Conservation (phyloP, 2,329 filamentous ascomycete species). For the Metarhizium brunneum region DNA sequence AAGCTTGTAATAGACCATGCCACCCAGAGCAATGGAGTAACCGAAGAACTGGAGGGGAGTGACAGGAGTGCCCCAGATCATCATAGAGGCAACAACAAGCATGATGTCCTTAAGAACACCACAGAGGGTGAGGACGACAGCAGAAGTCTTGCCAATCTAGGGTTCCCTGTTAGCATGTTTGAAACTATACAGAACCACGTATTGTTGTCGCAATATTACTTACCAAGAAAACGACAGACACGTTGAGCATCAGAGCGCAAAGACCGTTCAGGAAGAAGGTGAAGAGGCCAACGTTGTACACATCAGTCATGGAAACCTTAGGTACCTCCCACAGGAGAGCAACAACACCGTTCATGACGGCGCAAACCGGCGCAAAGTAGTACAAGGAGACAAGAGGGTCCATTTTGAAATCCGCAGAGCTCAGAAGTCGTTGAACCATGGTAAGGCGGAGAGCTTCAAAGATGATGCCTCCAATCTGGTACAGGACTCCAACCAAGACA, state of each 20-base stretch:
- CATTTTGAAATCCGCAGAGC: slow-evolving; percentile 83
- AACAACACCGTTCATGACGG: slow-evolving; percentile 68
- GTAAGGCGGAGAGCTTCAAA: slow-evolving; percentile 78
- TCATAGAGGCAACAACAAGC: slow-evolving; percentile 69
- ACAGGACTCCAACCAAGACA: slow-evolving; percentile 68
- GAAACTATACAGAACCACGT: background rate
- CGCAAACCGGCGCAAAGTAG: slow-evolving; percentile 82
- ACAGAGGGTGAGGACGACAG: slow-evolving; percentile 76
- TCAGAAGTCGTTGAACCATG: slow-evolving; percentile 76
- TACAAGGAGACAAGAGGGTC: slow-evolving; percentile 81
- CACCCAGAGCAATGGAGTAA: slow-evolving; percentile 69
- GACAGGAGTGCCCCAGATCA: slow-evolving; percentile 72
- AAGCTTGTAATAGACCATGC: slow-evolving; percentile 77
- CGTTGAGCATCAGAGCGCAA: slow-evolving; percentile 73
- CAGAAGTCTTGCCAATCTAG: slow-evolving; percentile 81
- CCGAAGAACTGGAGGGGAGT: slow-evolving; percentile 72
- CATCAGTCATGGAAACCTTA: slow-evolving; percentile 56
- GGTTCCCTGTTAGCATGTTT: background rate
- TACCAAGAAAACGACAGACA: slow-evolving; percentile 80
- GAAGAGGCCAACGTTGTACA: slow-evolving; percentile 64
- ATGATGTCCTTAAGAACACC: slow-evolving; percentile 85
- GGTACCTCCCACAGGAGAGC: slow-evolving; percentile 68
- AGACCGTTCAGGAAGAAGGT: slow-evolving; percentile 68
- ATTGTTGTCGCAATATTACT: slow-evolving; percentile 16
- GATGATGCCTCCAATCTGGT: slow-evolving; percentile 67